phyloP scores from a whole-genome alignment of 1,284 basidiomycete genomes.

The Thelephora terrestris region DNA sequence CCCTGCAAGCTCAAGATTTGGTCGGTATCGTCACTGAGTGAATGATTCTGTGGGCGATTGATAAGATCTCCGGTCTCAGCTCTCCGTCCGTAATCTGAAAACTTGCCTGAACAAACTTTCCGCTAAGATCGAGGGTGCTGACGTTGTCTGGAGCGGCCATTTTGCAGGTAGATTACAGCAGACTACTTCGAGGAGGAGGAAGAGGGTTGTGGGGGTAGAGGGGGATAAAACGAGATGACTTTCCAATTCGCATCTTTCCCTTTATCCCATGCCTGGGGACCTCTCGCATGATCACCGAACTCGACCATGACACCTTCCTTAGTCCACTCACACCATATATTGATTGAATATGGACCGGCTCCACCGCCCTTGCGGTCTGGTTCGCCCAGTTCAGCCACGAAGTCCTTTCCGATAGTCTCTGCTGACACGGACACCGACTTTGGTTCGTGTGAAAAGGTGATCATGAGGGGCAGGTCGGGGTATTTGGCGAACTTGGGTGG shows the following conservation, averaged over 20 bases:
- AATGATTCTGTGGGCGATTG: slow-evolving; percentile 36
- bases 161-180: neutral
- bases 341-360: slow-evolving; percentile 73
- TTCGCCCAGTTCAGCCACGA: slow-evolving; percentile 69
- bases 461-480: slow-evolving; percentile 37
- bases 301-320: slow-evolving; percentile 72
- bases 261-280: slow-evolving; percentile 76
- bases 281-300: slow-evolving; percentile 68
- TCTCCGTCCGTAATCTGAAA: neutral
- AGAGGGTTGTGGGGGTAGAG: slow-evolving; percentile 4
- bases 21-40: slow-evolving; percentile 45
- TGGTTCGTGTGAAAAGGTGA: slow-evolving; percentile 31
- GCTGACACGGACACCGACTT: slow-evolving; percentile 33
- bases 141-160: slow-evolving; percentile 46
- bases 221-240: slow-evolving; percentile 55
- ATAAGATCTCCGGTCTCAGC: slow-evolving; percentile 3
- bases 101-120: slow-evolving; percentile 34
- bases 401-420: slow-evolving; percentile 61
- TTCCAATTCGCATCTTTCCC: slow-evolving; percentile 74
- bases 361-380: slow-evolving; percentile 83
- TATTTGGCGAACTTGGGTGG: slow-evolving; percentile 41
- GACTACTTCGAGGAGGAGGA: neutral
- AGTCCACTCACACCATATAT: slow-evolving; percentile 90
- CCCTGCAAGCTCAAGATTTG: slow-evolving; percentile 52
- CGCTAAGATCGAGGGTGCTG: slow-evolving; percentile 36